Evolutionary conservation across 2,329 filamentous ascomycete genomes (phyloP).

Genomic region (Orbilia blumenaviensis): DNA sequence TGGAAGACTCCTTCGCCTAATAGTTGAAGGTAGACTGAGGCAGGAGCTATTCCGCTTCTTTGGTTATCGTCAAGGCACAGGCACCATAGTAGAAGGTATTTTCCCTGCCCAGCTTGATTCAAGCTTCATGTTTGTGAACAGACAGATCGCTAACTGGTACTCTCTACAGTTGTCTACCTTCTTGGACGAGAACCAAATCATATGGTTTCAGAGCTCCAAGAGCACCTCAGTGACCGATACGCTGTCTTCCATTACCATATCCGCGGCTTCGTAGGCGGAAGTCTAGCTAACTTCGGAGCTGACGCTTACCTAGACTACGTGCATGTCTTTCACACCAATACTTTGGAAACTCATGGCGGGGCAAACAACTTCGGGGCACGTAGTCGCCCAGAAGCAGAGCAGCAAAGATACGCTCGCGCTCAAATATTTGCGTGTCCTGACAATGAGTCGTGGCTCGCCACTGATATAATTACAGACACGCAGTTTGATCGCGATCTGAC

Average conservation of each 20-base stretch:
- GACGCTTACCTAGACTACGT: not conserved
- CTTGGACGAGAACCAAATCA: not conserved
- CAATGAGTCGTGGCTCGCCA: not conserved
- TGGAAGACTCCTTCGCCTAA: not conserved
- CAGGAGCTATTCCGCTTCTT: slow-evolving; percentile 5
- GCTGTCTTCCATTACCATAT: slow-evolving; percentile 3
- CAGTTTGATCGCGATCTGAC: not conserved
- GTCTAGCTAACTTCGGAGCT: not conserved
- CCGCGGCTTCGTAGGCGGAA: not conserved
- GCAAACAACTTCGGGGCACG: not conserved
- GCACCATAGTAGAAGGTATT: slow-evolving; percentile 4
- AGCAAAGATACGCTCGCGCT: not conserved
- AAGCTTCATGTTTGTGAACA: no score
- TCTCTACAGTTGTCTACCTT: not conserved
- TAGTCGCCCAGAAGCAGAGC: not conserved
- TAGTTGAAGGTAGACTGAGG: not conserved
- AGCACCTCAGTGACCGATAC: not conserved
- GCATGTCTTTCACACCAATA: slow-evolving; percentile 6
- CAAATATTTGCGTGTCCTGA: not conserved
- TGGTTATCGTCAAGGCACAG: not conserved
- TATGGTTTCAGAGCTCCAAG: not conserved
- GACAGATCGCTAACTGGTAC: not conserved
- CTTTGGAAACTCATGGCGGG: not conserved
- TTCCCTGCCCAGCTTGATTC: not conserved
- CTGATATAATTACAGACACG: not conserved